phyloP scores from a whole-genome alignment of 2,329 filamentous ascomycete species.

The Thielaviopsis musarum region DNA sequence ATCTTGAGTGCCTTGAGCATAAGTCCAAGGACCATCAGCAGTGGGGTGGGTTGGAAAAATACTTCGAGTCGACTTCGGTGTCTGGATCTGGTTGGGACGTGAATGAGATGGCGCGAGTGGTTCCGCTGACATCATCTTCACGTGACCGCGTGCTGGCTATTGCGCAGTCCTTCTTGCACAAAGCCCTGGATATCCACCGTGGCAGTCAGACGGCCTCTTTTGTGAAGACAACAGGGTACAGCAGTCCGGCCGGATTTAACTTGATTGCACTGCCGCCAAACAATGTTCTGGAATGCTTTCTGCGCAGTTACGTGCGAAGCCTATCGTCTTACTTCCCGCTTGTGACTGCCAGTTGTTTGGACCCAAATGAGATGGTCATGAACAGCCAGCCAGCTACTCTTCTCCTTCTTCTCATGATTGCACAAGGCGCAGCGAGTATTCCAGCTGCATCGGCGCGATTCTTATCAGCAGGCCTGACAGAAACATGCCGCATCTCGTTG shows the following conservation, averaged over 20 bases:
- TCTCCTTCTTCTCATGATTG: constrained; percentile 54
- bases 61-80: constrained; percentile 19
- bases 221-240: constrained; percentile 22
- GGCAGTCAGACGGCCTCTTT: constrained; percentile 17
- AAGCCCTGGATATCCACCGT: constrained; percentile 51
- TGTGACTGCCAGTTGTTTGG: constrained; percentile 40
- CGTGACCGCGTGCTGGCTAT: constrained; percentile 56
- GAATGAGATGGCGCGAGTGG: constrained; percentile 24
- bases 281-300: constrained; percentile 49
- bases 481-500: constrained; percentile 55
- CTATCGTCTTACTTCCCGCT: constrained; percentile 50
- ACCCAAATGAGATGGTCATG: constrained; percentile 50
- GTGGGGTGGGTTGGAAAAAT: constrained; percentile 29
- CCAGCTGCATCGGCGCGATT: constrained; percentile 47
- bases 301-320: constrained; percentile 48
- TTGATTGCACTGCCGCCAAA: constrained; percentile 50
- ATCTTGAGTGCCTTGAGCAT: constrained; percentile 33
- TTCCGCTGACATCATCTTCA: constrained; percentile 31
- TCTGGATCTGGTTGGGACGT: constrained; percentile 20
- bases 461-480: constrained; percentile 48
- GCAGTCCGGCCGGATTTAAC: constrained; percentile 35
- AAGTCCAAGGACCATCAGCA: constrained; percentile 28
- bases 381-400: constrained; percentile 50
- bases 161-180: constrained; percentile 53
- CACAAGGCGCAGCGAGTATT: constrained; percentile 50